phyloP scores from a whole-genome alignment of 768 basidiomycete genomes.

The Macrolepiota albuminosa region DNA sequence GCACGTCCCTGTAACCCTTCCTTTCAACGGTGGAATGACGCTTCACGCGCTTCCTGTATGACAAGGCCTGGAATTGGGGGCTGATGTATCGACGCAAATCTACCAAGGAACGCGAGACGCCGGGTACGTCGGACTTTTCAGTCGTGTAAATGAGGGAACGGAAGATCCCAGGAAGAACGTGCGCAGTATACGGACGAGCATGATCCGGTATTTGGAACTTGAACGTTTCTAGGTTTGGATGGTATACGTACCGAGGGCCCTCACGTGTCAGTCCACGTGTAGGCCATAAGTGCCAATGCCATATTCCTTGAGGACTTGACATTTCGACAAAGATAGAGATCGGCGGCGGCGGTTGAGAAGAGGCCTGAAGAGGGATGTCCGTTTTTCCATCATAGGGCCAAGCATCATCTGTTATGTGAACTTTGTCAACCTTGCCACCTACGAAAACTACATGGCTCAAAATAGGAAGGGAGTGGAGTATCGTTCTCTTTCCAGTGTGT shows the following conservation, averaged over 20 bases:
- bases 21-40: conserved; percentile 13
- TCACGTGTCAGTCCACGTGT: conserved; percentile 4
- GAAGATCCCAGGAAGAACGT: conserved; percentile 38
- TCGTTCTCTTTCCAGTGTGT: not conserved
- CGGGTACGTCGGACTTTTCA: not conserved
- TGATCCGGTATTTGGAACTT: not conserved
- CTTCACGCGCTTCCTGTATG: not conserved
- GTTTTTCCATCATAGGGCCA: conserved; percentile 23
- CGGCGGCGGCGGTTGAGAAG: conserved; percentile 29
- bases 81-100: conserved; percentile 35
- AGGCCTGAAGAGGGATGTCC: conserved; percentile 22
- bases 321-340: conserved; percentile 35
- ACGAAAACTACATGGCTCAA: not conserved
- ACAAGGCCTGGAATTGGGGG: conserved; percentile 19
- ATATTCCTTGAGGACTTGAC: conserved; percentile 23
- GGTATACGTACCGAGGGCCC: conserved; percentile 23
- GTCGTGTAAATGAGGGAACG: conserved; percentile 41
- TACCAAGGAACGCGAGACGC: not conserved
- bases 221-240: conserved; percentile 18
- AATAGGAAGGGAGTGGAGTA: not conserved
- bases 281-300: conserved; percentile 32
- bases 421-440: conserved; percentile 12
- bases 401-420: conserved; percentile 38
- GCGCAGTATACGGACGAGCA: conserved; percentile 16
- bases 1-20: conserved; percentile 17